Evolutionary conservation across 257 asterid genomes (phyloP).

Genomic region (Knoxia roxburghii): DNA sequence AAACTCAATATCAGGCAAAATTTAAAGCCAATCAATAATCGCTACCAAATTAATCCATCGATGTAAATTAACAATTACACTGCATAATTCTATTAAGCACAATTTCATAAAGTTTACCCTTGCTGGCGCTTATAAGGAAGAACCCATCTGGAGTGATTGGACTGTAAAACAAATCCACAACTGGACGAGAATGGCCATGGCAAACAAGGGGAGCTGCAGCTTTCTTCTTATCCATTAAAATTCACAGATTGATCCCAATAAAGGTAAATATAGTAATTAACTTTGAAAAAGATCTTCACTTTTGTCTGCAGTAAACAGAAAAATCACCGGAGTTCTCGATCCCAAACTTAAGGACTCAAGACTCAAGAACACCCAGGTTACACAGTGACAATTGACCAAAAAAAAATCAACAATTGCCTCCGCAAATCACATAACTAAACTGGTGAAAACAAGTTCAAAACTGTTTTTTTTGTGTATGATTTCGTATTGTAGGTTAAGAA

Average conservation of each 20-base stretch:
- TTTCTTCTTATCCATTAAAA: constrained; percentile 87
- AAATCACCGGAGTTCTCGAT: constrained; percentile 29
- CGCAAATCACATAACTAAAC: constrained; percentile 18
- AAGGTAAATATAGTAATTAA: constrained; percentile 13
- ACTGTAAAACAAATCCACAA: constrained; percentile 95
- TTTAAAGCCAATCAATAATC: background rate
- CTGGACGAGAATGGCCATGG: constrained; percentile 99
- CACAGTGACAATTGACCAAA: constrained; percentile 22
- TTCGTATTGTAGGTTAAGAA: background rate
- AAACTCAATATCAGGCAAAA: too few relatives aligned
- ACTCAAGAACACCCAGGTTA: constrained; percentile 9
- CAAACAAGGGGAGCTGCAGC: constrained; percentile 84
- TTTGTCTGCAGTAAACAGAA: background rate
- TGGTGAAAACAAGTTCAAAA: too few relatives aligned
- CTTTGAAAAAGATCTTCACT: background rate
- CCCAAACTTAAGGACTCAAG: constrained; percentile 29
- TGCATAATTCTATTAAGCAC: background rate
- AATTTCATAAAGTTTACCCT: constrained; percentile 47
- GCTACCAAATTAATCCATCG: background rate
- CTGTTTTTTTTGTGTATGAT: too few relatives aligned
- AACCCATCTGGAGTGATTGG: constrained; percentile 92
- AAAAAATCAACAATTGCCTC: constrained; percentile 40
- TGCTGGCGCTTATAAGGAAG: constrained; percentile 98
- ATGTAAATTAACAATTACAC: background rate
- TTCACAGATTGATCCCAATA: constrained; percentile 7